Base-by-base conservation (phyloP, 164 flowering plant genomes). In the Piper betle region DNA sequence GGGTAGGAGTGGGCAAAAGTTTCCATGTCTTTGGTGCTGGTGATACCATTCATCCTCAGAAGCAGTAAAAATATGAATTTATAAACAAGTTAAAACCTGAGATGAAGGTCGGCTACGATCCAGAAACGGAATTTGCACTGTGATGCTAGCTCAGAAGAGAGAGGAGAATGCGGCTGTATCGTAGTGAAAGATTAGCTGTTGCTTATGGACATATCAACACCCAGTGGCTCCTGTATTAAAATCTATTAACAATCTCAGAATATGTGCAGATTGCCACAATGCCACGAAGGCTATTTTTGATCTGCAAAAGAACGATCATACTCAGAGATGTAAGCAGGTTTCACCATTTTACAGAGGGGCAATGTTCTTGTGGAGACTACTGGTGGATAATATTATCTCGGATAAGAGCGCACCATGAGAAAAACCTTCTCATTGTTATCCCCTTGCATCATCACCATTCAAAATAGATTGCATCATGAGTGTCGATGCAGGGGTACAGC, bases 311-410 rank as follows among this genome's bases (percentile, higher is more conserved):
- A 33, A 43, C 55, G 42, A 55, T 66, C 19, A 37, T 55, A n/a
- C 40, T 66, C 46, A 60, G 69, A 16, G 69, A 66, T 61, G 62
- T 53, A 9, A 66, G 62, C 43, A 60, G 64, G 52, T 66, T 66
- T 38, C 69, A 66, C 55, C 69, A 66, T 40, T 61, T 61, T 55
- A 61, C 16, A n/a, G 65, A 20, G 48, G 70, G 69, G 20, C 18
- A 7, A 15, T 67, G 69, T 57, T 67, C 69, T 55, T 67, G 69
- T 46, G 69, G 69, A 60, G 65, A 67, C 61, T 67, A 67, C 53
- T 67, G 69, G 69, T 67, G 60, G n/a, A 61, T 50, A 13, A 43
- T 48, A 48, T 48, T 9, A 48, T 48, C 16, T 9, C 13, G 1
- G 16, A 9, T 48, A 48, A 9, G 52, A 48, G 11, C 33, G 33